Percentiles rank a stretch among this genome's conserved stretches.
These are phyloP conservation scores for Aureobasidium sp. DNA, from an alignment of 2,329 filamentous ascomycete genomes.

Conservation along the genomic window DNA sequence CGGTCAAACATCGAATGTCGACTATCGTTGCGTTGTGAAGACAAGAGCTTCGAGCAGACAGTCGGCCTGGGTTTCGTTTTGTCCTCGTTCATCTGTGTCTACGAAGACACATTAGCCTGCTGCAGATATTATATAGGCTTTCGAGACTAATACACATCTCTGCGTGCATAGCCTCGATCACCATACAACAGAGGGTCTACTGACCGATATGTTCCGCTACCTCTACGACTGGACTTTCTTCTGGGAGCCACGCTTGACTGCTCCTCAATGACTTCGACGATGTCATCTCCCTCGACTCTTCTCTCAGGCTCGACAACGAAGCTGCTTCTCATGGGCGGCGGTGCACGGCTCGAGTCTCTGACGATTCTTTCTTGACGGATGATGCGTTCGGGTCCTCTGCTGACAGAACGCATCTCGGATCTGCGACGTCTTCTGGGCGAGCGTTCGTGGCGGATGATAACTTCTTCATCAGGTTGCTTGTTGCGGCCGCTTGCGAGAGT, in stretches of 20 bases:
- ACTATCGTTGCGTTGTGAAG: too few species aligned
- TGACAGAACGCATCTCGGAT: constrained; percentile 28
- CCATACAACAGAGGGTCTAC: constrained; percentile 39
- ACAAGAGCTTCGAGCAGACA: neutral
- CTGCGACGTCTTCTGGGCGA: constrained; percentile 26
- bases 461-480: constrained; percentile 26
- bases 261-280: constrained; percentile 55
- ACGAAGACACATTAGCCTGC: constrained; percentile 1
- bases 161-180: constrained; percentile 25
- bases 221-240: constrained; percentile 32
- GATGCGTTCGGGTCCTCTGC: constrained; percentile 29
- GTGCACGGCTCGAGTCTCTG: constrained; percentile 23
- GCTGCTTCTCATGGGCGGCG: constrained; percentile 17
- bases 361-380: constrained; percentile 30
- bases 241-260: constrained; percentile 38
- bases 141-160: neutral
- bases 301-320: constrained; percentile 41
- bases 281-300: constrained; percentile 44
- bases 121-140: constrained; percentile 5
- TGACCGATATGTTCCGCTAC: constrained; percentile 42
- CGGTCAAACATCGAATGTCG: neutral
- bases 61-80: neutral
- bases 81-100: neutral
- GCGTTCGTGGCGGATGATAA: constrained; percentile 22
- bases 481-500: constrained; percentile 30